Percentiles rank a stretch among this genome's conserved stretches.
These are phyloP conservation scores for Hirsutella minnesotensis DNA, from an alignment of 2,329 filamentous ascomycete genomes.

Conservation along the genomic window DNA sequence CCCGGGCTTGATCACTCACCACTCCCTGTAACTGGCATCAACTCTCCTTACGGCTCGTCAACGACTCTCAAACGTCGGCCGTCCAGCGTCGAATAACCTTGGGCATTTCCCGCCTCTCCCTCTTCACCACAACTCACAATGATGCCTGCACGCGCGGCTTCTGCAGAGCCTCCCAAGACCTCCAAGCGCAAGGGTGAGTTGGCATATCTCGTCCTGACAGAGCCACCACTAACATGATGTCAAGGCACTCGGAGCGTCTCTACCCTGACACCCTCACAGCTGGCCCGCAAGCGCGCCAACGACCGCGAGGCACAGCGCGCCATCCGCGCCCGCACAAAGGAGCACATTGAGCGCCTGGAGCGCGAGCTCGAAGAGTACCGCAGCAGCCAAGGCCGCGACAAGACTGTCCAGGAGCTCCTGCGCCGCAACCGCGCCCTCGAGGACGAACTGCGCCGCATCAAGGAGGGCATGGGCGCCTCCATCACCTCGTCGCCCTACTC, in stretches of 20 bases:
- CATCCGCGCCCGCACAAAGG: slow-evolving; percentile 76
- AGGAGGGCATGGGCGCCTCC: slow-evolving; percentile 31
- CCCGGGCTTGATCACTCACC: no score
- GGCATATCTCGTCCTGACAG: no score
- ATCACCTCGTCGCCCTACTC: slow-evolving; percentile 28
- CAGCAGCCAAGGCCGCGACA: slow-evolving; percentile 33
- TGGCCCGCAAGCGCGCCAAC: slow-evolving; percentile 83
- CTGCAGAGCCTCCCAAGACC: slow-evolving; percentile 20
- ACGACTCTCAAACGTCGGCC: no score
- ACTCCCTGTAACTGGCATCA: no score
- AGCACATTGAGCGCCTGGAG: slow-evolving; percentile 72
- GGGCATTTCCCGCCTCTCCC: no score
- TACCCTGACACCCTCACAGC: slow-evolving; percentile 76
- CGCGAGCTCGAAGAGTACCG: slow-evolving; percentile 61
- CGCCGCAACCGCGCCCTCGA: slow-evolving; percentile 42
- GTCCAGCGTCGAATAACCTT: no score
- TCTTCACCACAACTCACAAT: no score
- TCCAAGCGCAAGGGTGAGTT: slow-evolving; percentile 34
- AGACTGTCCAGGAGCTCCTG: slow-evolving; percentile 38
- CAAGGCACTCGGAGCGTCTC: slow-evolving; percentile 64
- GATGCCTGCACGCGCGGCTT: no score
- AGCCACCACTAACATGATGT: neutral
- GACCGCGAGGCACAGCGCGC: slow-evolving; percentile 83
- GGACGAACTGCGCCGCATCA: slow-evolving; percentile 35
- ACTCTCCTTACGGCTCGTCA: no score